Percentiles rank a stretch among this genome's conserved stretches.
Conservation (phyloP, 208 protist species). For the Acanthamoeba castellanii region DNA sequence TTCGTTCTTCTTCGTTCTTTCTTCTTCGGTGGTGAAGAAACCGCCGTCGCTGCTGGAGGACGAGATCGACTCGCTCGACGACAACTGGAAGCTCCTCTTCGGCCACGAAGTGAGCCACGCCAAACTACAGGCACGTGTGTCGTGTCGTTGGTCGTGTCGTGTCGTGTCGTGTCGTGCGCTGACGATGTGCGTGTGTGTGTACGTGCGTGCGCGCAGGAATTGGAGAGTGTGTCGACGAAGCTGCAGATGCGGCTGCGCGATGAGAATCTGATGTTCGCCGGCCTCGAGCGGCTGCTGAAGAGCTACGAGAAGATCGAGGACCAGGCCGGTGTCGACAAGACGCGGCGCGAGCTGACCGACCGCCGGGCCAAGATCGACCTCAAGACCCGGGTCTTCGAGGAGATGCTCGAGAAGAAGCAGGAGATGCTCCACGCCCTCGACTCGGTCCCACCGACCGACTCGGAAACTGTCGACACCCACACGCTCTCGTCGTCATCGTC, state of each 20-base stretch:
- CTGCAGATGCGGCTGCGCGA: conserved; percentile 23
- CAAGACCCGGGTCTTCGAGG: conserved; percentile 5
- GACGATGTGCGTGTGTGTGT: background rate
- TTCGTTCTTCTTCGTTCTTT: background rate
- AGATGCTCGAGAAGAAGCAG: conserved; percentile 10
- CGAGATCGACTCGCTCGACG: conserved; percentile 15
- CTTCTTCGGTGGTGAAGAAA: background rate
- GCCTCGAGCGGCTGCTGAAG: background rate
- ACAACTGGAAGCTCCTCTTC: conserved; percentile 26
- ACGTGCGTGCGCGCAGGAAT: background rate
- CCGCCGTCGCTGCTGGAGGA: conserved; percentile 5
- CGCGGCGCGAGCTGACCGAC: background rate
- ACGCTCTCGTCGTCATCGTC: too few species aligned
- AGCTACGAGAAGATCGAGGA: conserved; percentile 32
- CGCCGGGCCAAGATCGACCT: conserved; percentile 6
- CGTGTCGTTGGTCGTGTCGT: background rate
- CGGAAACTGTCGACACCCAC: background rate
- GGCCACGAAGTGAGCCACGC: background rate
- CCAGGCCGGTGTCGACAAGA: background rate
- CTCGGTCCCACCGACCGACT: background rate
- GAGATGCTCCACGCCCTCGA: conserved; percentile 4
- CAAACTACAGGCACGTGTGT: background rate
- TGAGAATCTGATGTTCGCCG: conserved; percentile 6
- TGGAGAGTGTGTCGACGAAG: background rate
- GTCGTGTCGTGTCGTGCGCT: background rate